Conservation (phyloP, 441 rosid genomes). For the Melianthus villosus region DNA sequence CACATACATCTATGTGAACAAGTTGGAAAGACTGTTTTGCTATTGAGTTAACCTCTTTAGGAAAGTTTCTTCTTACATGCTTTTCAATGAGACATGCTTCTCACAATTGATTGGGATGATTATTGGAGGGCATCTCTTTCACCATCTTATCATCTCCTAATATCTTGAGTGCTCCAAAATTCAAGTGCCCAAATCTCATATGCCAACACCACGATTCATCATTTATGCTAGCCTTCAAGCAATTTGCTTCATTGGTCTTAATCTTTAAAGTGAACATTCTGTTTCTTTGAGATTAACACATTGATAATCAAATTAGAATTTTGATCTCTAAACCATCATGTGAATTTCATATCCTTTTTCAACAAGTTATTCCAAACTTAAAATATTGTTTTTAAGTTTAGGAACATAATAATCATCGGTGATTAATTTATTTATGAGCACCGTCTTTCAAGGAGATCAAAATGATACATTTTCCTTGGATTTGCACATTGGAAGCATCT, state of each 20-base stretch:
- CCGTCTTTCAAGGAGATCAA: constrained; percentile 1
- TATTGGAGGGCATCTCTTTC: background rate
- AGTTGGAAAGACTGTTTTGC: constrained; percentile 1
- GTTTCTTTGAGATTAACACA: constrained; percentile 3
- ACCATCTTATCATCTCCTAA: constrained; percentile 1
- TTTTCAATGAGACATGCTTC: constrained; percentile 2
- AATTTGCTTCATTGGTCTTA: background rate
- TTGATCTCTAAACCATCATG: background rate
- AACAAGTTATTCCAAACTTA: constrained; percentile 10
- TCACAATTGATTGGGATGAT: background rate
- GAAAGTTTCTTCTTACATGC: background rate
- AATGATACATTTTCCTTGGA: constrained; percentile 3
- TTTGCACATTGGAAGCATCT: background rate
- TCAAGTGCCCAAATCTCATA: background rate
- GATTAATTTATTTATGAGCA: constrained; percentile 1
- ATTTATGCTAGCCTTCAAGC: background rate
- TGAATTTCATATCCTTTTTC: constrained; percentile 2
- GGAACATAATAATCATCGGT: constrained; percentile 7
- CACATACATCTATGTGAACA: constrained; percentile 1
- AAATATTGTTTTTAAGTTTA: background rate
- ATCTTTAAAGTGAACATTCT: constrained; percentile 1
- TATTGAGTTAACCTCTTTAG: background rate
- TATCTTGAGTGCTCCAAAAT: constrained; percentile 1
- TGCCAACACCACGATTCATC: constrained; percentile 4
- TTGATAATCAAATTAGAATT: background rate